phyloP scores from a whole-genome alignment of 306 rosid species.

The Acacia crassicarpa region DNA sequence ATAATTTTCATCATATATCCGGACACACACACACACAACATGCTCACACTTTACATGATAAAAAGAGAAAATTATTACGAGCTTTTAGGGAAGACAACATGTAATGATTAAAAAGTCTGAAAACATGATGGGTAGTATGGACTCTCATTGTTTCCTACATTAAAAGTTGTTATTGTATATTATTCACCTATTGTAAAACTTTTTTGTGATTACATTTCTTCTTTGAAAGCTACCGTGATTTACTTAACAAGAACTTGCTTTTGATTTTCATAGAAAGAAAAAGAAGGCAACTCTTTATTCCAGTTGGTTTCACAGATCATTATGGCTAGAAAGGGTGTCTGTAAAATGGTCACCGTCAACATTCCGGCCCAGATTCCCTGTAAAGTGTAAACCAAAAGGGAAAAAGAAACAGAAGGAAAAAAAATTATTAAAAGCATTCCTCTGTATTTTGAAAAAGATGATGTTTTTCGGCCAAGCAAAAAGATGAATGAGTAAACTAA shows the following conservation, averaged over 20 bases:
- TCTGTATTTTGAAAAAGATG: too few relatives aligned
- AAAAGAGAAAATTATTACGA: too few relatives aligned
- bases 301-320: constrained; percentile 58
- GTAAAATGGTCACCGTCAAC: constrained; percentile 58
- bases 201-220: too few relatives aligned
- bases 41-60: neutral
- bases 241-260: neutral
- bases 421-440: too few relatives aligned
- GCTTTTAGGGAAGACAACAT: too few relatives aligned
- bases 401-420: too few relatives aligned
- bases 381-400: constrained; percentile 21
- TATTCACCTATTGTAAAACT: too few relatives aligned
- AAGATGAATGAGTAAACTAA: neutral
- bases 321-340: constrained; percentile 47
- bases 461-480: too few relatives aligned
- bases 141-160: too few relatives aligned
- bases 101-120: too few relatives aligned
- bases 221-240: neutral
- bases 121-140: too few relatives aligned
- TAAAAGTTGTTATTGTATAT: too few relatives aligned
- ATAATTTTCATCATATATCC: neutral
- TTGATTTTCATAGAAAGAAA: neutral
- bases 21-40: neutral
- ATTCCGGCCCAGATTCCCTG: constrained; percentile 74
- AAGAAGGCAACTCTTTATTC: constrained; percentile 48